phyloP scores from a whole-genome alignment of 352 stramenopile species.

The Globisporangium canariense region DNA sequence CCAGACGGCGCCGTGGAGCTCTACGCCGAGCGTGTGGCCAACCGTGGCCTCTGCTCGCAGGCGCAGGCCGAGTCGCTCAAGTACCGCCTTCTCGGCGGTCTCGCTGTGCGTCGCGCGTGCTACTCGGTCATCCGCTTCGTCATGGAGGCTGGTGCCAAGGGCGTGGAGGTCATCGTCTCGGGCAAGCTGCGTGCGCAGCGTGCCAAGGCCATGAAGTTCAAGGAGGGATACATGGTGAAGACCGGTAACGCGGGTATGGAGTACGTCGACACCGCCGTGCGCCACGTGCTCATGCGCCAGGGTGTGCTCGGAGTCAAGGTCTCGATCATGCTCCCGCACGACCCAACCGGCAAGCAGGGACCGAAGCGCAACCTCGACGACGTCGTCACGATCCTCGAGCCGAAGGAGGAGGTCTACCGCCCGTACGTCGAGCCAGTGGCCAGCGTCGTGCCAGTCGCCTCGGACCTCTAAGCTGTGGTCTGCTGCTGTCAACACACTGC shows the following conservation, averaged over 20 bases:
- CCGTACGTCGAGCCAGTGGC: conserved; percentile 77
- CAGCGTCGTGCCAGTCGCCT: conserved; percentile 38
- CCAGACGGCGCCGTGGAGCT: conserved; percentile 94
- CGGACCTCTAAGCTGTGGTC: conserved; percentile 17
- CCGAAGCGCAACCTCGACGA: conserved; percentile 98
- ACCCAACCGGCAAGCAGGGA: conserved; percentile 96
- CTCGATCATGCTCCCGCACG: conserved; percentile 98
- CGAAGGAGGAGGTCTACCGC: conserved; percentile 94
- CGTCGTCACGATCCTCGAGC: conserved; percentile 98
- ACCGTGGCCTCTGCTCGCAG: conserved; percentile 98
- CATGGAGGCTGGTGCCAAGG: conserved; percentile 99
- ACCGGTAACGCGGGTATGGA: conserved; percentile 97
- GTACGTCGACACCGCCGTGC: conserved; percentile 98
- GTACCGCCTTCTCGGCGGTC: conserved; percentile 98
- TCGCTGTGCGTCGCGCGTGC: conserved; percentile 97
- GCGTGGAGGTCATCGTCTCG: conserved; percentile 98
- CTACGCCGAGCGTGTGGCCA: conserved; percentile 98
- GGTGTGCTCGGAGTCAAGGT: conserved; percentile 99
- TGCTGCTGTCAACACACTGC: neutral
- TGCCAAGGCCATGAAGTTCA: conserved; percentile 99
- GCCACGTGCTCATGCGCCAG: conserved; percentile 99
- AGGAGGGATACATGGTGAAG: conserved; percentile 99
- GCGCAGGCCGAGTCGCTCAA: conserved; percentile 99
- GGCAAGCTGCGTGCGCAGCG: conserved; percentile 99
- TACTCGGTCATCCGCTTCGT: conserved; percentile 99